phyloP scores from a whole-genome alignment of 1,284 basidiomycete genomes.

The Mycena sp. region DNA sequence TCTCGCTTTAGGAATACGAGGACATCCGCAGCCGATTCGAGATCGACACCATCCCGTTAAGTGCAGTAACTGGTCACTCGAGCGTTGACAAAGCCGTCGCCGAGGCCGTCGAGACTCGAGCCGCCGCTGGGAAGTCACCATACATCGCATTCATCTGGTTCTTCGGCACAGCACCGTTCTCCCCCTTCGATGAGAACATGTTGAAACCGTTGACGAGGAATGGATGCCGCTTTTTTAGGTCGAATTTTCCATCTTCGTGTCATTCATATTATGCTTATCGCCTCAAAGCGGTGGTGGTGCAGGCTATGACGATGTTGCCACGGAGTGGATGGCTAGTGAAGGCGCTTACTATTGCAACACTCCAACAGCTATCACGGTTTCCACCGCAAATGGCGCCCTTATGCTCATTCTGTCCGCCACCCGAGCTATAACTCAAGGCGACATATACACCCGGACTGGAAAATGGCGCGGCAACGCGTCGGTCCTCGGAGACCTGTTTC shows the following conservation, averaged over 20 bases:
- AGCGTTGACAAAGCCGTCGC: conserved; percentile 14
- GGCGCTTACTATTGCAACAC: conserved; percentile 34
- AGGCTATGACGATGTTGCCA: conserved; percentile 31
- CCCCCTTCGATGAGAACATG: conserved; percentile 26
- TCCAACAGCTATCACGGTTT: conserved; percentile 26
- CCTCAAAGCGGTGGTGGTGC: conserved; percentile 27
- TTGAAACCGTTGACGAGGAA: conserved; percentile 16
- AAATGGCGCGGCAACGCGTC: conserved; percentile 27
- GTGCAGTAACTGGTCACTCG: conserved; percentile 5
- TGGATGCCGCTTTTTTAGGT: conserved; percentile 29
- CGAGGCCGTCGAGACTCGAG: conserved; percentile 10
- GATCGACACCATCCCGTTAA: conserved; percentile 17
- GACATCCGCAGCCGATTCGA: conserved; percentile 14
- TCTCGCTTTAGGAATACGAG: conserved; percentile 19
- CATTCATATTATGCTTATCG: conserved; percentile 4
- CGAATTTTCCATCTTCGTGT: neutral
- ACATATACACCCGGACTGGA: conserved; percentile 24
- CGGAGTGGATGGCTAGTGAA: conserved; percentile 24
- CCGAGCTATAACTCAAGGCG: conserved; percentile 25
- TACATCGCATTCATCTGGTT: conserved; percentile 30
- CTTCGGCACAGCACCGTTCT: conserved; percentile 5
- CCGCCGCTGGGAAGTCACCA: conserved; percentile 9
- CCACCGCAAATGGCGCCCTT: conserved; percentile 31
- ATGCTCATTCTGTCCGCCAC: conserved; percentile 31
- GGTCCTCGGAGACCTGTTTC: conserved; percentile 16